phyloP scores from a whole-genome alignment of 352 stramenopile species.

The Globisporangium rhizosaccharum region DNA sequence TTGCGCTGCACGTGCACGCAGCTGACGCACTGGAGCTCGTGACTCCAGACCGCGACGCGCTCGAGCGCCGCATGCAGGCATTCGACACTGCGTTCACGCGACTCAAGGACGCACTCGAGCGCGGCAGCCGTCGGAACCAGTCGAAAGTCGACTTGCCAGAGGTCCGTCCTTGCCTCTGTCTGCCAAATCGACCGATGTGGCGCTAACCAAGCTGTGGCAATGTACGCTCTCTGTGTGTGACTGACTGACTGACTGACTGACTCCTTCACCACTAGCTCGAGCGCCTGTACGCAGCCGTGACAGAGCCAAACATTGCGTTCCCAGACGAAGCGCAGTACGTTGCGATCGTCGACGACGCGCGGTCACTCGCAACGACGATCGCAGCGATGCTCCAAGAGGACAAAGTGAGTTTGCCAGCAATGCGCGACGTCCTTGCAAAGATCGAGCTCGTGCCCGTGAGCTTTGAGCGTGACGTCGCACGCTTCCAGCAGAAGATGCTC shows the following conservation, averaged over 20 bases:
- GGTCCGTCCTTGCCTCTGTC: constrained; percentile 12
- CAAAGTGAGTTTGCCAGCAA: constrained; percentile 77
- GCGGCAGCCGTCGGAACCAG: constrained; percentile 58
- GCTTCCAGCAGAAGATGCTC: constrained; percentile 83
- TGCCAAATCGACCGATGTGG: no score
- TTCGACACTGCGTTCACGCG: constrained; percentile 59
- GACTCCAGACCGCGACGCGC: constrained; percentile 24
- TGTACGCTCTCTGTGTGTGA: neutral
- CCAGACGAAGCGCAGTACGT: constrained; percentile 45
- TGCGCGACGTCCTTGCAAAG: constrained; percentile 72
- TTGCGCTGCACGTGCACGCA: constrained; percentile 47
- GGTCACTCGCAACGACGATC: constrained; percentile 57
- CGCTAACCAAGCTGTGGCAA: neutral
- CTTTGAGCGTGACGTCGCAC: constrained; percentile 71
- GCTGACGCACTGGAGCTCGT: constrained; percentile 59
- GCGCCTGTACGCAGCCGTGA: constrained; percentile 37
- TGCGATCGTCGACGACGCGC: constrained; percentile 54
- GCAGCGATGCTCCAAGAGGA: constrained; percentile 63
- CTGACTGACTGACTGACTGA: neutral
- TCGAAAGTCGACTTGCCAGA: constrained; percentile 53
- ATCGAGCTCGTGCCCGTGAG: constrained; percentile 86
- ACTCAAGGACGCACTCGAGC: constrained; percentile 64
- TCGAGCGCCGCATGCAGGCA: constrained; percentile 32
- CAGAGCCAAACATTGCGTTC: constrained; percentile 48
- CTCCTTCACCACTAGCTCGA: constrained; percentile 24